Conservation (phyloP, 2,329 filamentous ascomycete species). For the Elsinoe australis region DNA sequence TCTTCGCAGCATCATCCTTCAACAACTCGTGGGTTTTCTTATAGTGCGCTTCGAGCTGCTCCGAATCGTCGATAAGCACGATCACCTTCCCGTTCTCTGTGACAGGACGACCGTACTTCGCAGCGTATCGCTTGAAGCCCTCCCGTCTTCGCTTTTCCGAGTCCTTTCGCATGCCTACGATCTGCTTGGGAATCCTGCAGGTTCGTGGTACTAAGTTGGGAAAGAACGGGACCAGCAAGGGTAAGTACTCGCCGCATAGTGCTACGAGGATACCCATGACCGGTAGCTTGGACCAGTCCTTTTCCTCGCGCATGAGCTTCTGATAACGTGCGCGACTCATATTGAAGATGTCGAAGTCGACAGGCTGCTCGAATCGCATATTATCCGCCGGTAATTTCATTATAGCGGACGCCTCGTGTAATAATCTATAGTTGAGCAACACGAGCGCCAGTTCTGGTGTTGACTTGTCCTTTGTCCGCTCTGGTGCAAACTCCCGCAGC, state of each 20-base stretch:
- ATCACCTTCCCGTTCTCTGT: no score
- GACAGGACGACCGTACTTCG: neutral
- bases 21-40: no score
- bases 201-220: constrained; percentile 67
- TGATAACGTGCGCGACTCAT: constrained; percentile 63
- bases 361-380: neutral
- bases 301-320: constrained; percentile 57
- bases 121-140: neutral
- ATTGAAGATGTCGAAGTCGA: neutral
- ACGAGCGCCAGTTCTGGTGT: constrained; percentile 1
- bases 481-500: neutral
- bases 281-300: constrained; percentile 71
- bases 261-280: constrained; percentile 68
- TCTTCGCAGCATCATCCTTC: no score
- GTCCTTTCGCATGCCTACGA: constrained; percentile 50
- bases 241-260: constrained; percentile 78
- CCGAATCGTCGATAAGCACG: no score
- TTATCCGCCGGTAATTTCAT: neutral
- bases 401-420: neutral
- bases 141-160: neutral
- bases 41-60: no score
- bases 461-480: neutral
- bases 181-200: constrained; percentile 74
- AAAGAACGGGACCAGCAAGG: constrained; percentile 65
- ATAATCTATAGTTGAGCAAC: neutral